These are phyloP conservation scores for Nemania serpens DNA, from an alignment of 2,329 filamentous ascomycete species.

Conservation along the genomic window DNA sequence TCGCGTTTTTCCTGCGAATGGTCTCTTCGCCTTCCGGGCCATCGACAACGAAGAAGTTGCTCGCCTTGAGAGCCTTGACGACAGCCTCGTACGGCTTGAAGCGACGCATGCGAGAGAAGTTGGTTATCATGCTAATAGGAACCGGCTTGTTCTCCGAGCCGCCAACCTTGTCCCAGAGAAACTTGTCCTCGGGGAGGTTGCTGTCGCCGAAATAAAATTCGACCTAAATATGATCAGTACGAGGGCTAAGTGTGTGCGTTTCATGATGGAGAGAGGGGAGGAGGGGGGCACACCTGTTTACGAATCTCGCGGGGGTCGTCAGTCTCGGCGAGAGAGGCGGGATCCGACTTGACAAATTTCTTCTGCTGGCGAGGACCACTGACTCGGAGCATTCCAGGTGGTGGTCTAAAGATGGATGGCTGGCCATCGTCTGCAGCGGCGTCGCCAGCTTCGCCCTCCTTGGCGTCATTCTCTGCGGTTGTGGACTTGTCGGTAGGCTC, in stretches of 20 bases:
- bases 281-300: slow-evolving; percentile 67
- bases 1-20: slow-evolving; percentile 77
- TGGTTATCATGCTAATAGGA: slow-evolving; percentile 74
- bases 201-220: slow-evolving; percentile 59
- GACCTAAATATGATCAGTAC: slow-evolving; percentile 43
- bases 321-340: slow-evolving; percentile 68
- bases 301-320: slow-evolving; percentile 82
- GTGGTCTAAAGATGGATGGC: slow-evolving; percentile 29
- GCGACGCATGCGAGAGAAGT: slow-evolving; percentile 93
- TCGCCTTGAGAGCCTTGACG: slow-evolving; percentile 80
- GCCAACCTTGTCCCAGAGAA: slow-evolving; percentile 77
- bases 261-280: not conserved
- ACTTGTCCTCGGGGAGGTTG: slow-evolving; percentile 79
- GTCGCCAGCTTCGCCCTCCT: slow-evolving; percentile 29
- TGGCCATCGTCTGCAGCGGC: slow-evolving; percentile 34
- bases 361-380: slow-evolving; percentile 43
- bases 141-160: slow-evolving; percentile 84
- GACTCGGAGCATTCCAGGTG: slow-evolving; percentile 51
- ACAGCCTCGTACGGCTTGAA: slow-evolving; percentile 89
- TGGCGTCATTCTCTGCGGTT: slow-evolving; percentile 34
- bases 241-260: not conserved
- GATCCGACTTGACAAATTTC: slow-evolving; percentile 71
- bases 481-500: slow-evolving; percentile 14
- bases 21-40: slow-evolving; percentile 74
- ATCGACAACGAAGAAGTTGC: slow-evolving; percentile 71